Percentiles rank a stretch among this genome's conserved stretches.
These are phyloP conservation scores for Tephrocybe rancida DNA, from an alignment of 768 basidiomycete genomes.

Conservation along the genomic window DNA sequence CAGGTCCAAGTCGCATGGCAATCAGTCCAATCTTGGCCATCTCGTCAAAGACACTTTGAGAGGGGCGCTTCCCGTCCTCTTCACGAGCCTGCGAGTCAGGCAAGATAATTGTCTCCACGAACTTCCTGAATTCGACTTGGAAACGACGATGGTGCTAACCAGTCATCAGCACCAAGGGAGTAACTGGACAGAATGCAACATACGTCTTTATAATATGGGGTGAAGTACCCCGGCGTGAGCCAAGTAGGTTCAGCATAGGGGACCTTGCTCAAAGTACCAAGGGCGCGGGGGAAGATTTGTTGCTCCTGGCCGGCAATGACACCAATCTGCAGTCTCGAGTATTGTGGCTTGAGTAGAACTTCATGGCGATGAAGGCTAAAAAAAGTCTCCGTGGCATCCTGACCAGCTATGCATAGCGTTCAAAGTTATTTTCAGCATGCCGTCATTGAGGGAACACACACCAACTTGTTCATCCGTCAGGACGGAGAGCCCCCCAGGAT, in stretches of 20 bases:
- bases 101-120: slow-evolving; percentile 69
- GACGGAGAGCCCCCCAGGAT: slow-evolving; percentile 82
- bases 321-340: slow-evolving; percentile 76
- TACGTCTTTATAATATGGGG: slow-evolving; percentile 76
- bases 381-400: slow-evolving; percentile 88
- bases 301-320: slow-evolving; percentile 63
- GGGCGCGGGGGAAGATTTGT: slow-evolving; percentile 40
- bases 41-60: slow-evolving; percentile 67
- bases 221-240: slow-evolving; percentile 70
- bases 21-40: slow-evolving; percentile 49
- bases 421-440: background rate
- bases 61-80: slow-evolving; percentile 80
- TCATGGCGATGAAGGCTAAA: slow-evolving; percentile 89
- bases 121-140: slow-evolving; percentile 64
- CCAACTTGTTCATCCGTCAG: slow-evolving; percentile 81
- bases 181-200: slow-evolving; percentile 41
- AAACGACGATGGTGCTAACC: slow-evolving; percentile 30
- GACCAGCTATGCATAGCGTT: slow-evolving; percentile 63
- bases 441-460: slow-evolving; percentile 28
- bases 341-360: slow-evolving; percentile 76
- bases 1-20: slow-evolving; percentile 89
- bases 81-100: slow-evolving; percentile 65
- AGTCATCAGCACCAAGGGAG: slow-evolving; percentile 29
- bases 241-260: slow-evolving; percentile 93
- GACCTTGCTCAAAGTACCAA: slow-evolving; percentile 68